A percentile compares a stretch with the other conserved stretches of the same genome.
phyloP scores from a whole-genome alignment of 768 basidiomycete genomes.

The Psilocybe azurescens region DNA sequence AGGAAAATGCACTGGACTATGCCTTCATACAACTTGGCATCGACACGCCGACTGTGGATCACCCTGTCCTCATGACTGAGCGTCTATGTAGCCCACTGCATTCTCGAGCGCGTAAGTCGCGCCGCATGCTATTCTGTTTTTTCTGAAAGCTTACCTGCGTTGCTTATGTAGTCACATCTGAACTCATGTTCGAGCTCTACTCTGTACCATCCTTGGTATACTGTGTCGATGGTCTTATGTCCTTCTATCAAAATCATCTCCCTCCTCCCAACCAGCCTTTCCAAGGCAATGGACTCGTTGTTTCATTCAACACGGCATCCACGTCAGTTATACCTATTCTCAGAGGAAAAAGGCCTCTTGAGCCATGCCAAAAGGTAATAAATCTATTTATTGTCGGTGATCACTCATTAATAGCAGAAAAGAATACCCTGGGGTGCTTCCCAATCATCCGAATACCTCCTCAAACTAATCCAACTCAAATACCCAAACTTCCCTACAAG shows the following conservation, averaged over 20 bases:
- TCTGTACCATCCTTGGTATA: conserved; percentile 84
- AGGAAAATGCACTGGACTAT: conserved; percentile 97
- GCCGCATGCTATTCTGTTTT: background rate
- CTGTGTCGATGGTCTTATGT: conserved; percentile 90
- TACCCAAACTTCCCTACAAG: conserved; percentile 92
- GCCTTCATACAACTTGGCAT: conserved; percentile 89
- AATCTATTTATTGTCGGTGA: background rate
- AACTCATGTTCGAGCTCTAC: conserved; percentile 96
- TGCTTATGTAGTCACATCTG: conserved; percentile 77
- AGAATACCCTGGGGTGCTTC: conserved; percentile 95
- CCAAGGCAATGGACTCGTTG: conserved; percentile 75
- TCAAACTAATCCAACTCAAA: conserved; percentile 94
- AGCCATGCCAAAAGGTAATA: conserved; percentile 84
- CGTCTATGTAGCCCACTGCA: conserved; percentile 87
- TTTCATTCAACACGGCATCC: conserved; percentile 92
- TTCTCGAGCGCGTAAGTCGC: conserved; percentile 77
- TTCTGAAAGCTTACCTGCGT: conserved; percentile 2
- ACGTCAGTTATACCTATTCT: conserved; percentile 92
- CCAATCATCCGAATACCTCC: conserved; percentile 89
- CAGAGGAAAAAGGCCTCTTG: conserved; percentile 79
- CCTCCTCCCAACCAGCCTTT: conserved; percentile 45
- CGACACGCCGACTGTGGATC: conserved; percentile 74
- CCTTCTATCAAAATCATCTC: conserved; percentile 82
- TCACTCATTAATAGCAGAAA: background rate
- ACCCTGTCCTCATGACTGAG: conserved; percentile 95